These are phyloP conservation scores for Hamamelis virginiana DNA, from an alignment of 164 flowering plant species.

Conservation along the genomic window DNA sequence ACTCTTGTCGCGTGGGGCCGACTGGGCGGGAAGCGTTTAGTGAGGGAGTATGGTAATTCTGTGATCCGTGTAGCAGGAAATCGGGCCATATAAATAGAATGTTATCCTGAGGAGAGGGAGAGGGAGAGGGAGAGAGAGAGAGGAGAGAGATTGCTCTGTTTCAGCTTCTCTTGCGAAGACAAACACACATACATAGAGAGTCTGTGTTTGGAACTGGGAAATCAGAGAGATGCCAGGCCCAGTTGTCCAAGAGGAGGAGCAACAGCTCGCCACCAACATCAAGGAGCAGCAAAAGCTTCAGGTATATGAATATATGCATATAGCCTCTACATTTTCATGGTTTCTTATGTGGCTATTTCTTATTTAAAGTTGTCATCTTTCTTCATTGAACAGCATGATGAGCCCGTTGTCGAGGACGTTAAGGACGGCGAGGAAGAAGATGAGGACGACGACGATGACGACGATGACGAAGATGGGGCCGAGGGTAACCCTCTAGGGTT, in stretches of 20 bases:
- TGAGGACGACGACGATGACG: not conserved
- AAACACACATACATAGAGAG: too few species aligned
- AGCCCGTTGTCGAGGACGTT: conserved; percentile 4
- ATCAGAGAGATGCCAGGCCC: conserved; percentile 2
- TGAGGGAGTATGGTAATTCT: not conserved
- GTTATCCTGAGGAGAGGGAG: not conserved
- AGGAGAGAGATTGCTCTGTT: not conserved
- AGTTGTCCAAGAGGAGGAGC: not conserved
- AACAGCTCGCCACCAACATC: not conserved
- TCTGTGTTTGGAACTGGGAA: not conserved
- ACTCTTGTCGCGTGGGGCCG: too few species aligned
- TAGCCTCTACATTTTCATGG: too few species aligned
- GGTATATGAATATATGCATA: not conserved
- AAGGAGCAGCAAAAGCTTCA: conserved; percentile 7
- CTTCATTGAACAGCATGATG: not conserved
- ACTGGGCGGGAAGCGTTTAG: too few species aligned
- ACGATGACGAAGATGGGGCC: not conserved
- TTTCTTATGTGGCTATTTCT: not conserved
- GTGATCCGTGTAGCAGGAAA: not conserved
- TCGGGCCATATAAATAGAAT: not conserved
- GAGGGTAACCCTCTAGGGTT: not conserved
- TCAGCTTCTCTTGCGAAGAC: not conserved
- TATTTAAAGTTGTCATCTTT: not conserved
- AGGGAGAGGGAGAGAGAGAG: too few species aligned
- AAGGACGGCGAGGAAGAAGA: conserved; percentile 1